phyloP scores from a whole-genome alignment of 257 asterid genomes.

The Striga asiatica region DNA sequence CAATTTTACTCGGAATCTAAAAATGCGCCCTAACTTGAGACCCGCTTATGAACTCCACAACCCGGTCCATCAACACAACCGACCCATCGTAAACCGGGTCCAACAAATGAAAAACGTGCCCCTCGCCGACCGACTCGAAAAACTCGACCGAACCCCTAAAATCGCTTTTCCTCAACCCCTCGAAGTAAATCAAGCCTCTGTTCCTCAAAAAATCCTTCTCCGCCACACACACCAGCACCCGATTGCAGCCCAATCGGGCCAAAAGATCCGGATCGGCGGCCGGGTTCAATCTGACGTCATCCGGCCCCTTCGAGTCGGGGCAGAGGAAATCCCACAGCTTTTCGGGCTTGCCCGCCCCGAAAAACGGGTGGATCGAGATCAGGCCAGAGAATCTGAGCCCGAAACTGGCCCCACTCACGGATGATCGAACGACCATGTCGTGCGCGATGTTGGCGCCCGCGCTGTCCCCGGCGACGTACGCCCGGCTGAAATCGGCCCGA shows the following conservation, averaged over 20 bases:
- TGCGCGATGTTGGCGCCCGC: slow-evolving; percentile 75
- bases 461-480: slow-evolving; percentile 64
- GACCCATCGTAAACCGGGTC: slow-evolving; percentile 18
- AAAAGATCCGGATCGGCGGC: slow-evolving; percentile 21
- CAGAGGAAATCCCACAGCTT: slow-evolving; percentile 35
- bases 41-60: slow-evolving; percentile 21
- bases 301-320: slow-evolving; percentile 19
- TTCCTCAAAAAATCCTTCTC: slow-evolving; percentile 31
- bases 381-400: slow-evolving; percentile 31
- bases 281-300: slow-evolving; percentile 36
- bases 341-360: slow-evolving; percentile 29
- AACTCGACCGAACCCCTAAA: slow-evolving; percentile 39
- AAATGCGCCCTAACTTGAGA: background rate
- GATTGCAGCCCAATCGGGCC: slow-evolving; percentile 23
- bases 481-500: slow-evolving; percentile 36
- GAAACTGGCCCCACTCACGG: slow-evolving; percentile 11
- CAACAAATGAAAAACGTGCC: slow-evolving; percentile 29
- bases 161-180: slow-evolving; percentile 21
- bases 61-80: slow-evolving; percentile 17
- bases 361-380: slow-evolving; percentile 55
- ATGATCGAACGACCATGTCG: slow-evolving; percentile 35
- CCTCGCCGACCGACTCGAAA: slow-evolving; percentile 31
- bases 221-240: slow-evolving; percentile 38
- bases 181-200: slow-evolving; percentile 26
- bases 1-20: background rate